Base-by-base conservation (phyloP, 2,329 filamentous ascomycete species). In the Fusarium lateritium region DNA sequence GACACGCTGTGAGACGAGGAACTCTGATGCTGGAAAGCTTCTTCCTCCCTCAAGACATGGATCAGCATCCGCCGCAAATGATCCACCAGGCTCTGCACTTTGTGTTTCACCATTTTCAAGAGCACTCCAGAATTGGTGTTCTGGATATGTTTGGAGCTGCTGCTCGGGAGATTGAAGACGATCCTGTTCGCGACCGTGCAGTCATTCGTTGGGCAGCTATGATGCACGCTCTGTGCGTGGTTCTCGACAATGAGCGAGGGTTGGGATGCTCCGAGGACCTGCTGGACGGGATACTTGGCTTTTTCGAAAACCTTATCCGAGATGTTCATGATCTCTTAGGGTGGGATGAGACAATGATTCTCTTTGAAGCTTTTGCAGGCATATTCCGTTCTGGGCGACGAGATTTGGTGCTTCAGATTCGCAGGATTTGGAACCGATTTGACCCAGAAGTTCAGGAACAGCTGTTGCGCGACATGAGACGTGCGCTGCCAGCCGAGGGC, bases 261-360 rank as follows among this genome's bases (percentile, higher is more conserved):
- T 55, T 78, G 3, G 76, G 76, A 8, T 78, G 75, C 45, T 75
- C 75, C 17, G 59, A 70, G 4, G 47, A 33, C 26, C 62, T 79
- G 21, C 70, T 76, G 5, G 40, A 55, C 9, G 59, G 62, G 17
- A 57, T 78, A 21, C 65, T 74, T 10, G 51, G 59, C 31, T 76
- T 77, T 33, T 62, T 77, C 19, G 50, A 73, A 43, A 46, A 44
- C 24, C 54, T 77, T 14, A 69, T 75, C 22, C 66, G 47, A 4
- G 47, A 71, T 24, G 54, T 76, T n/a, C 60, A 71, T 4, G 51
- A 60, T 42, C 34, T 70, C 31, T 10, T 70, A 8, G 67, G 62
- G 7, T 56, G 44, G 51, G 43, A 50, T 19, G 57, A 51, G 51
- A 65, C 51, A 13, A 59, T 59, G 21, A 61, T 64, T 19, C 70